Base-by-base conservation (phyloP, 1,284 basidiomycete genomes). In the Ceratobasidium sp. region DNA sequence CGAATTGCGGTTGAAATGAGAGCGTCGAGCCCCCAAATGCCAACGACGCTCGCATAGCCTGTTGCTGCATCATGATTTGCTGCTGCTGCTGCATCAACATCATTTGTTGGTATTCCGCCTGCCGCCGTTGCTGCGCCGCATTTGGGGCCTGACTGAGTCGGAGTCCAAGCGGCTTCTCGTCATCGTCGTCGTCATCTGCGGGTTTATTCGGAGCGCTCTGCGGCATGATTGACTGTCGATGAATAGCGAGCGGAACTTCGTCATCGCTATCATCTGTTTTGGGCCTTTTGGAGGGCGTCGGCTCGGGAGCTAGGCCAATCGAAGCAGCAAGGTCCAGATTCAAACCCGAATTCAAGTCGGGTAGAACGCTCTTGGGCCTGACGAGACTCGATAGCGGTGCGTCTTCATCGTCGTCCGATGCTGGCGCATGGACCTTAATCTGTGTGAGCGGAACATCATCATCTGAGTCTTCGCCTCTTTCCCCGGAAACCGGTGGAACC, bases 21-120 rank as follows among this genome's bases (percentile, higher is more conserved):
- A 62, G 59, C 46, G 92, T 86, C 6, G 86, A 83, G 58, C 87
- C 80, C 58, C 85, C 83, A 80, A 91, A 91, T 78, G 89, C 88
- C 85, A 92, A 88, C 76, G 81, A 88, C 73, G 86, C 87, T 49
- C 87, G 86, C 83, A 92, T 84, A 77, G 91, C 89, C 40, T 88
- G 86, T 84, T 91, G 89, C 42, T 88, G 86, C 84, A 92, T 85
- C 82, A 92, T 84, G 77, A 87, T 30, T 77, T 91, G 89, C 42
- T 88, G 86, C 77, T 90, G 89, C 83, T 91, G 84, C 84, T 91
- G 89, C 84, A 91, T 84, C 84, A 92, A 85, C 82, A 92, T 84
- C 77, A 87, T 86, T 76, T 88, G 87, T 73, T 87, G 86, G 46
- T 73, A 73, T 58, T 71, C 71, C 18, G 66, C 75, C 54, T 77